Percentiles rank a stretch among this genome's conserved stretches.
Evolutionary conservation across 1,284 basidiomycete species (phyloP).

Genomic region (Ganoderma meredithae): DNA sequence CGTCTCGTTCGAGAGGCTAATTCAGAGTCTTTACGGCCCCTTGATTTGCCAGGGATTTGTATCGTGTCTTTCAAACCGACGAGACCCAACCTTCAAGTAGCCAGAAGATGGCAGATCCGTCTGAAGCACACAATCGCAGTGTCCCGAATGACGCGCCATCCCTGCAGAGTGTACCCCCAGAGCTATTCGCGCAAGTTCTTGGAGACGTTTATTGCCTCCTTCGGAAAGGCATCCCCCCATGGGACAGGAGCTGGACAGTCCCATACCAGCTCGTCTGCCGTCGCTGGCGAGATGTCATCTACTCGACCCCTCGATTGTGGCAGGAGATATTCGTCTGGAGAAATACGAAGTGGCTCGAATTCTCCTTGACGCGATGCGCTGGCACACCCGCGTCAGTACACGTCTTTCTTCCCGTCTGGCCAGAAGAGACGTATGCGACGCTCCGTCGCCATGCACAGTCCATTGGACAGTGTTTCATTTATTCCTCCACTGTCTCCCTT

Average conservation of each 20-base stretch:
- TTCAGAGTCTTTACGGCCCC: too few relatives aligned
- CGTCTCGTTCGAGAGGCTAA: too few relatives aligned
- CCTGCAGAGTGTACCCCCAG: too few relatives aligned
- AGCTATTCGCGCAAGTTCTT: too few relatives aligned
- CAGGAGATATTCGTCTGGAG: not conserved
- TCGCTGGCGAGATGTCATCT: not conserved
- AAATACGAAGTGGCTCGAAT: not conserved
- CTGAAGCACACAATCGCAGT: too few relatives aligned
- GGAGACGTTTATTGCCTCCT: too few relatives aligned
- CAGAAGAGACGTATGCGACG: not conserved
- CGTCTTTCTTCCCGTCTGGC: not conserved
- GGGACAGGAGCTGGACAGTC: not conserved
- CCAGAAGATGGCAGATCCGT: too few relatives aligned
- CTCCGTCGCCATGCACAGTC: not conserved
- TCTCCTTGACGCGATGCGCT: not conserved
- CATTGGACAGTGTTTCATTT: not conserved
- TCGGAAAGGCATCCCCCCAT: too few relatives aligned
- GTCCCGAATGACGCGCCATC: too few relatives aligned
- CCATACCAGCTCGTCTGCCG: constrained; percentile 2
- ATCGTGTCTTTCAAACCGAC: too few relatives aligned
- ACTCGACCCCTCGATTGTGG: not conserved
- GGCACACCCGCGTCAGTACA: not conserved
- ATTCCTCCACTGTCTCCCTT: not conserved
- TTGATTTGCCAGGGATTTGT: too few relatives aligned
- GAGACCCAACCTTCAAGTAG: too few relatives aligned